Percentiles rank a stretch among this genome's conserved stretches.
Conservation (phyloP, 169 alveolate genomes). For the Miamiensis avidus region DNA sequence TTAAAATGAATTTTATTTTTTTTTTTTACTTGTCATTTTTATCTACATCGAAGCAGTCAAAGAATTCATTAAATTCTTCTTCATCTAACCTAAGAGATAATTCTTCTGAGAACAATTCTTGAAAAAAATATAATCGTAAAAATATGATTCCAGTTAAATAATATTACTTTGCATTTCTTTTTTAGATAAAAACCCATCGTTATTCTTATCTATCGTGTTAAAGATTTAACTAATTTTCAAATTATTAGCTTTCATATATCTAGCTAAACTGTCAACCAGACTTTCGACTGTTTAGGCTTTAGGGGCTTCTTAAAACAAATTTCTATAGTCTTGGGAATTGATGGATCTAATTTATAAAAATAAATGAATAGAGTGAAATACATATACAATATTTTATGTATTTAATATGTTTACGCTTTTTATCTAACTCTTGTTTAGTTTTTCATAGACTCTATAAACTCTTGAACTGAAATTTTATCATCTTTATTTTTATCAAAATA, state of each 20-base stretch:
- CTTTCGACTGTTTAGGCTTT: not conserved
- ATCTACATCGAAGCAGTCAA: not conserved
- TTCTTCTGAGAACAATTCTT: not conserved
- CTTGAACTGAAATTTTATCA: not conserved
- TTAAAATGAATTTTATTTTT: no score
- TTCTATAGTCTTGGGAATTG: not conserved
- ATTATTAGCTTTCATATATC: not conserved
- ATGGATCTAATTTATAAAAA: not conserved
- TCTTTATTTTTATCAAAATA: not conserved
- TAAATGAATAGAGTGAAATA: no score
- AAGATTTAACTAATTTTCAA: not conserved
- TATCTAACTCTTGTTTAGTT: not conserved
- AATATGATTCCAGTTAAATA: no score
- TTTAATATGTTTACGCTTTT: not conserved
- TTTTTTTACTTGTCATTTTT: not conserved
- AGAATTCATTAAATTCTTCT: not conserved
- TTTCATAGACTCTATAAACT: not conserved
- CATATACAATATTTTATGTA: no score
- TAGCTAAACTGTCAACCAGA: not conserved
- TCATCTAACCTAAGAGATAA: not conserved
- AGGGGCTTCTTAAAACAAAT: not conserved
- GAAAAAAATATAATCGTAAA: no score
- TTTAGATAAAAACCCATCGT: not conserved
- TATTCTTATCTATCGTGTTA: not conserved
- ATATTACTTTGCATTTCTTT: not conserved